phyloP scores from a whole-genome alignment of 139 green algal species.

The Edaphochlamys debaryana region DNA sequence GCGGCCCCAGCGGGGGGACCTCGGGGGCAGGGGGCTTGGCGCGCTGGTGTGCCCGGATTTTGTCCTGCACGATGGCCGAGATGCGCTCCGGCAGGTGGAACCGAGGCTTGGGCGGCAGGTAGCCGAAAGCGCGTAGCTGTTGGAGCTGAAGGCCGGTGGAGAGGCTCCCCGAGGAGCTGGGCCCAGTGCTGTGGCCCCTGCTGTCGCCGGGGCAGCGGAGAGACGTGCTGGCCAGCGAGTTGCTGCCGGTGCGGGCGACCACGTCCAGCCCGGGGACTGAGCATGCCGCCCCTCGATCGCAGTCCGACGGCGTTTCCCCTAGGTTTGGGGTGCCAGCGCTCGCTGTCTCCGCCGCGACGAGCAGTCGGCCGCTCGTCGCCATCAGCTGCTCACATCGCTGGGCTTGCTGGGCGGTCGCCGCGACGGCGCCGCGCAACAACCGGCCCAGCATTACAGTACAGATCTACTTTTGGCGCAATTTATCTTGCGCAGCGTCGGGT shows the following conservation, averaged over 20 bases:
- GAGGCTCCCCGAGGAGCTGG: not conserved
- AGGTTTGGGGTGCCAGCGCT: too few relatives aligned
- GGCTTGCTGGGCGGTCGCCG: not conserved
- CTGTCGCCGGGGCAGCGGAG: not conserved
- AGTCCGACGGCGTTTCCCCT: too few relatives aligned
- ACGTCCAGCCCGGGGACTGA: too few relatives aligned
- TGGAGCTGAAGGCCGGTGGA: not conserved
- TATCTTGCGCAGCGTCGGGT: too few relatives aligned
- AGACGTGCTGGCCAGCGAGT: not conserved
- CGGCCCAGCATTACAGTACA: not conserved
- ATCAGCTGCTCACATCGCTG: conserved; percentile 19
- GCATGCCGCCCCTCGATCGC: too few relatives aligned
- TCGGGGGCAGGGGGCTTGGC: not conserved
- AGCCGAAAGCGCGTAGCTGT: conserved; percentile 2
- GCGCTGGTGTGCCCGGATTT: not conserved
- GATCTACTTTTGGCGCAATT: too few relatives aligned
- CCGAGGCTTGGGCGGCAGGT: conserved; percentile 14
- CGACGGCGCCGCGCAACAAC: not conserved
- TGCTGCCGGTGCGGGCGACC: not conserved
- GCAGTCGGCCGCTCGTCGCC: not conserved
- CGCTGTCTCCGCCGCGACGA: too few relatives aligned
- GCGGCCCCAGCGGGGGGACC: conserved; percentile 35
- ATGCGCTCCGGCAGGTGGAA: conserved; percentile 20
- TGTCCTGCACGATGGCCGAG: conserved; percentile 5
- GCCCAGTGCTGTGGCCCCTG: not conserved